Conservation (phyloP, 495 filamentous ascomycete species). For the Terfezia boudieri region DNA sequence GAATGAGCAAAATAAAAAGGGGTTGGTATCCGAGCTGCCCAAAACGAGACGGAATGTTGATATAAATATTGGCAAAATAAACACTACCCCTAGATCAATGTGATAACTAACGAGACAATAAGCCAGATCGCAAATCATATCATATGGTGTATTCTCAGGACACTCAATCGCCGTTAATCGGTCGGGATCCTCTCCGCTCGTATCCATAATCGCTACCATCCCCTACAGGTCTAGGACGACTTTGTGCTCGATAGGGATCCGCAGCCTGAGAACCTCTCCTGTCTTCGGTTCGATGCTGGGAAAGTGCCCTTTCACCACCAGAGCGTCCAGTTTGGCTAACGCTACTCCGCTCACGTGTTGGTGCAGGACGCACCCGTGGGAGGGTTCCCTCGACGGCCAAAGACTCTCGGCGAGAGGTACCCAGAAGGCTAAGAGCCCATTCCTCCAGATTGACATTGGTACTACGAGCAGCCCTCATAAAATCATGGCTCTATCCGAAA, state of each 20-base stretch:
- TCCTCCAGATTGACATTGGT: conserved; percentile 18
- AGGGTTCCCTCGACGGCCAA: background rate
- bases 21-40: too few species aligned
- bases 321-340: background rate
- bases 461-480: conserved; percentile 18
- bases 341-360: background rate
- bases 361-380: background rate
- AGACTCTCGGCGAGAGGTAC: conserved; percentile 1
- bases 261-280: background rate
- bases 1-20: too few species aligned
- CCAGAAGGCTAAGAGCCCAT: conserved; percentile 14
- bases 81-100: background rate
- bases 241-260: too few species aligned
- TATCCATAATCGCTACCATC: background rate
- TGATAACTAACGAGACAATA: background rate
- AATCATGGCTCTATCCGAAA: conserved; percentile 10
- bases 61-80: too few species aligned
- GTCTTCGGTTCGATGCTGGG: background rate
- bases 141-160: too few species aligned
- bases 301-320: background rate
- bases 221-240: too few species aligned
- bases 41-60: too few species aligned
- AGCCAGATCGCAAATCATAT: background rate
- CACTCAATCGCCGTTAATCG: background rate
- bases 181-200: background rate